Base-by-base conservation (phyloP, 2,329 filamentous ascomycete genomes). In the Diaporthe batatas region DNA sequence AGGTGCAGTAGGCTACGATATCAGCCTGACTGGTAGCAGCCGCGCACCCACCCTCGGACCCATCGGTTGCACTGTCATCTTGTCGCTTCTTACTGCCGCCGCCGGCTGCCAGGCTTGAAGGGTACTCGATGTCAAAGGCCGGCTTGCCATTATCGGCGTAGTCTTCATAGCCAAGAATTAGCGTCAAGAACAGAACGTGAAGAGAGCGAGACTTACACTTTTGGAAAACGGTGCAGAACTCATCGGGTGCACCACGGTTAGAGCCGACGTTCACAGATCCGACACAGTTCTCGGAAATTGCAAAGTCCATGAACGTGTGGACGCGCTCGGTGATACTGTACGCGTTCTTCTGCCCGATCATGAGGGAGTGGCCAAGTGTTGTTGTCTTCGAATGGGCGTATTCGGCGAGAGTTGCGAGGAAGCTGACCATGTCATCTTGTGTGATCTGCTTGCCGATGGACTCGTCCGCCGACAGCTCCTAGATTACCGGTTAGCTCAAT, bases 331-430 rank as follows among this genome's bases (percentile, higher is more conserved):
- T 73, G 12, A 73, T 51, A 8, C 55, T 70, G 18, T 49, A 62
- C 2, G 72, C 72, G n/a, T 73, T 73, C 68, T 73, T 73, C n/a
- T 73, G 72, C 1, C 72, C 72, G 21, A 73, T 72, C 72, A 73
- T 73, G 3, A 73, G 68, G 39, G 68, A 36, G 6, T 47, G 44
- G 10, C 69, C 69, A n/a, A 67, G 58, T 7, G 44, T 39, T 1
- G 72, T 73, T n/a, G 68, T 73, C 68, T 68, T 73, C 11, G 68
- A 58, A 25, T 73, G 72, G 5, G 72, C 62, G 12, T 73, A 67
- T 21, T 70, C 53, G 2, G 72, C 51, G 5, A 73, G 42, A 16
- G 64, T 62, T 6, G 34, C 12, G 39, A 73, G 68, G 42, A 73
- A 71, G 29, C 51, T 47, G 59, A 73, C 29, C 72, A 73, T 73